Percentiles rank a stretch among this genome's conserved stretches.
These are phyloP conservation scores for Cercophora newfieldiana DNA, from an alignment of 495 filamentous ascomycete species.

Conservation along the genomic window DNA sequence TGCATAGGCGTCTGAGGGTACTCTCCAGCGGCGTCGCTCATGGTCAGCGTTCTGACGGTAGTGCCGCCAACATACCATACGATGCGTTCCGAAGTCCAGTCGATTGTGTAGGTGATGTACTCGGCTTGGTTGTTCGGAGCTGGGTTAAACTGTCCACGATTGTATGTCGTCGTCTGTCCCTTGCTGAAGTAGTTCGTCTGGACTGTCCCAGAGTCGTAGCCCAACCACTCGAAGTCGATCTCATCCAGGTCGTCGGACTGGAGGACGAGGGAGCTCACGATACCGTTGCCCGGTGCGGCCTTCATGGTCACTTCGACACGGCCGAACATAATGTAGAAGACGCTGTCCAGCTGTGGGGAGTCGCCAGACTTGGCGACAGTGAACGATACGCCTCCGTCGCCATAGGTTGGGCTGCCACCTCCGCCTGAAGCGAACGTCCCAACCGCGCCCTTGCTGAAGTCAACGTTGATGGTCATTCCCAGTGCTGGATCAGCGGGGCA, in stretches of 20 bases:
- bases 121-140: slow-evolving; percentile 59
- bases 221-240: slow-evolving; percentile 88
- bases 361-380: slow-evolving; percentile 83
- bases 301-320: slow-evolving; percentile 70
- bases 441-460: slow-evolving; percentile 74
- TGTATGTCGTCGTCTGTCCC: slow-evolving; percentile 70
- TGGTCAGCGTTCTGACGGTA: slow-evolving; percentile 65
- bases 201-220: slow-evolving; percentile 61
- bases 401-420: slow-evolving; percentile 67
- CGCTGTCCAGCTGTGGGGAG: slow-evolving; percentile 71
- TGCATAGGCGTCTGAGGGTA: slow-evolving; percentile 93
- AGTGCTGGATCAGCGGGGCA: slow-evolving; percentile 83
- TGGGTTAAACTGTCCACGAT: slow-evolving; percentile 73
- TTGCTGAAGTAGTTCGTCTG: slow-evolving; percentile 96
- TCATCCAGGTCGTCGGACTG: slow-evolving; percentile 92
- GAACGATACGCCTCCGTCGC: slow-evolving; percentile 75
- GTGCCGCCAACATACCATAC: slow-evolving; percentile 79
- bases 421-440: slow-evolving; percentile 68
- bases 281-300: slow-evolving; percentile 67
- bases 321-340: slow-evolving; percentile 86
- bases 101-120: slow-evolving; percentile 87
- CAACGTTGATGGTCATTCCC: slow-evolving; percentile 72
- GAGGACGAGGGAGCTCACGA: slow-evolving; percentile 82
- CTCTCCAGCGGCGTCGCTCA: slow-evolving; percentile 59
- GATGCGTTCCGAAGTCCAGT: slow-evolving; percentile 76